Evolutionary conservation across 176 grass and related monocot species (phyloP), one percentile per base, ranked within the genome.

Genomic region (Guadua angustifolia): DNA sequence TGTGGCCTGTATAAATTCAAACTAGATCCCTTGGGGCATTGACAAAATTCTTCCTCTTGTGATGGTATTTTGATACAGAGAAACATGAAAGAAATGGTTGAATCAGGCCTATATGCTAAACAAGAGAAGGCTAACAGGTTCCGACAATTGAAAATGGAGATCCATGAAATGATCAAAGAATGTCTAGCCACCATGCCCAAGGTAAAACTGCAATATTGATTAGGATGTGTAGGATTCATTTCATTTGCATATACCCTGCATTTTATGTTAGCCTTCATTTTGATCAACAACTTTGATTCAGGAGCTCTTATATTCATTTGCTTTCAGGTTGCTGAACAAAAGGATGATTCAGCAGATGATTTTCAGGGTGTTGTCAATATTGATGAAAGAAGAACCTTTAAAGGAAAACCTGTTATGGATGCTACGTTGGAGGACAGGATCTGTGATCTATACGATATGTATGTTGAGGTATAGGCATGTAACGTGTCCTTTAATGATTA

Each of bases 391-490:
- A 73, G 73, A 39, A 38, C 79, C 71, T 77, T 86, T 62, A 90
- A 92, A 88, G 88, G 90, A 70, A 95, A 77, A 83, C 88, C 71
- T 85, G 75, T 72, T 49, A 78, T 95, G 88, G 93, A 92, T 88
- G 44, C 75, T 84, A 59, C 90, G 45, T n/a, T 95, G 70, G 93
- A 92, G 87, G 90, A 95, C 84, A 90, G 85, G 78, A 92, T 95
- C 56, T 95, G 93, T 50, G 90, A 90, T 65, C 90, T 95, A 29
- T 95, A 95, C 90, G 93, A 95, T 92, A 87, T 95, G 33, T 95
- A 92, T 86, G 90, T 95, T 88, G 93, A 95, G 93, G 93, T 95
- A 95, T 81, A 67, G 49, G 18, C 82, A 65, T 75, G 71, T 24
- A 84, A 65, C 61, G 36, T 74, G 42, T 22, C 29, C 29, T 29